Base-by-base conservation (phyloP, 1,284 basidiomycete species). In the Leucoagaricus sp. region DNA sequence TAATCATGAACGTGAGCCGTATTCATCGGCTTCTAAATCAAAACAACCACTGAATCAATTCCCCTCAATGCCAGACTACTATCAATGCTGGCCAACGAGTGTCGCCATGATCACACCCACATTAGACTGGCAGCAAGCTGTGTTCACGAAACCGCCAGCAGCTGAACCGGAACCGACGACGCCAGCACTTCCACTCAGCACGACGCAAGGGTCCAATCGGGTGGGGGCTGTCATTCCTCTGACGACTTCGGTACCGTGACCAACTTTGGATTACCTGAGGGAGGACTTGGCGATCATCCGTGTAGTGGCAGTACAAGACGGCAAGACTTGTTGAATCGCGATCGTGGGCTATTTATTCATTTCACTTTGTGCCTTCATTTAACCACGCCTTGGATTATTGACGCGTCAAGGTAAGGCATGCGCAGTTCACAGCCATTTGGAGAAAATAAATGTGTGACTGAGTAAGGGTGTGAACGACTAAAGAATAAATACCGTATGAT, bases 141-240 rank as follows among this genome's bases (percentile, higher is more conserved):
- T 33, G 12, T 10, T 40, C 15, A 57, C 55, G 7, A 19, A 21
- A 23, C 49, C 49, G 10, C 55, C 55, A 17, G 25, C 34, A 12
- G 44, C 55, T n/a, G 25, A 26, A 3, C 55, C 55, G 8, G 55
- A 51, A 36, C 55, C 55, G 8, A 57, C 55, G 38, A 49, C 49
- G 8, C 48, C 44, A 2, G 13, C 13, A 21, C 19, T 57, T n/a
- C 49, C 55, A 31, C 55, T 49, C 3, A 31, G 44, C 17, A 57
- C 55, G 17, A n/a, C 38, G 9, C n/a, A 19, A 15, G 33, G 31
- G 4, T 12, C 23, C 15, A 12, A 19, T 36, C 19, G 21, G 10
- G 25, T 4, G 9, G 19, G 19, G 28, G 28, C 21, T 10, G 19
- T 6, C 5, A 9, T 23, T 6, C 41, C 41, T 25, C 10, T 42